A percentile compares a stretch with the other conserved stretches of the same genome.
These are phyloP conservation scores for Apostasia shenzhenica DNA, from an alignment of 106 monocot genomes.

Conservation along the genomic window DNA sequence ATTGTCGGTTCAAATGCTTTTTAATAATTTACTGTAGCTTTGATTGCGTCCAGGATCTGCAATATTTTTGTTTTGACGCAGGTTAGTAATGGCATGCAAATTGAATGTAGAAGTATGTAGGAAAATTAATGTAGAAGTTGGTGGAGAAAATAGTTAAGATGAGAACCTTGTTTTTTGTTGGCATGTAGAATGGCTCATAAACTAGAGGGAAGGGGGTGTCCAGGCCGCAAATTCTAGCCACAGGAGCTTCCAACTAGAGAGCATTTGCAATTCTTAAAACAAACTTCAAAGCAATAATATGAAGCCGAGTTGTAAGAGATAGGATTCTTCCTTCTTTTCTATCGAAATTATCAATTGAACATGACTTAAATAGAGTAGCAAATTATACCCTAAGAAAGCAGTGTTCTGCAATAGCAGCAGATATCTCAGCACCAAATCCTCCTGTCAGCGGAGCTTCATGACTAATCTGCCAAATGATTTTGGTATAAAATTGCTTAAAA, in stretches of 20 bases:
- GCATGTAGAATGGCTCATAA: constrained; percentile 89
- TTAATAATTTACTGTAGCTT: constrained; percentile 70
- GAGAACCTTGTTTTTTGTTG: constrained; percentile 89
- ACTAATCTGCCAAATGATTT: constrained; percentile 58
- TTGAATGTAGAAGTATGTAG: neutral
- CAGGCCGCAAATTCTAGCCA: constrained; percentile 75
- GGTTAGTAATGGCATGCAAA: neutral
- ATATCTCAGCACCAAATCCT: constrained; percentile 96
- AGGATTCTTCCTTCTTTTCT: neutral
- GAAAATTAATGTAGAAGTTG: neutral
- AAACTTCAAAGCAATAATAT: neutral
- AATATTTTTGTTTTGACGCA: neutral
- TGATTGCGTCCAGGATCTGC: constrained; percentile 81
- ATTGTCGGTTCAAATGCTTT: neutral
- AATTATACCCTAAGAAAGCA: constrained; percentile 78
- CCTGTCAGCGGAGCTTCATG: constrained; percentile 97
- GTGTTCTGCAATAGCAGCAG: constrained; percentile 76
- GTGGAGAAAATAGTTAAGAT: neutral
- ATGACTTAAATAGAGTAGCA: neutral
- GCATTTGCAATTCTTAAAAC: neutral
- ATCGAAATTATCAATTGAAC: neutral
- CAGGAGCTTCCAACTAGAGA: constrained; percentile 83
- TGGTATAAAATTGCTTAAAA: neutral
- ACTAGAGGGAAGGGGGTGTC: constrained; percentile 97
- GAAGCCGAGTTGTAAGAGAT: neutral